Evolutionary conservation across 2,329 filamentous ascomycete species (phyloP), one percentile per base, ranked within the genome.

Genomic region (Alternaria arbusti): DNA sequence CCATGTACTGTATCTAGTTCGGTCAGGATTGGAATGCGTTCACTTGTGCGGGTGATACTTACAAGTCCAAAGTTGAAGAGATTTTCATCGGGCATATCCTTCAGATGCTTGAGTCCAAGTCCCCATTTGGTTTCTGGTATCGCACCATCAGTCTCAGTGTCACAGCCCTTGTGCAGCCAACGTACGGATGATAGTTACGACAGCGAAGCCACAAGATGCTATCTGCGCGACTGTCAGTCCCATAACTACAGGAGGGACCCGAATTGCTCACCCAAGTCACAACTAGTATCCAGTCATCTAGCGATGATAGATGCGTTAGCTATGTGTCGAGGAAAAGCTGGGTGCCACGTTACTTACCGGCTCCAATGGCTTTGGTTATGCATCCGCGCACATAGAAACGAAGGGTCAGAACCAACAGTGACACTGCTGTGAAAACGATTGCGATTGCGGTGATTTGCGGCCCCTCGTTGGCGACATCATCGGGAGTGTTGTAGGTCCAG

Each of bases 1-100:
- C 67, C 11, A 69, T 67, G 32, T 67, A 69, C 61, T 69, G 67
- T 6, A 69, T 30, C 66, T 69, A 36, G 8, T 43, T 6, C n/a
- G 3, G 17, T 68, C 22, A 68, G 61, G 25, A 22, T 7, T 11
- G 5, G 3, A n/a, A 15, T 11, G 40, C 11, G 6, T 40, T 17
- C n/a, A 47, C 5, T 17, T 28, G 20, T 12, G 20, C 7, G 25
- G 3, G 23, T 8, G 5, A 13, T 6, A 40, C 57, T 52, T 61
- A 62, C 64, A 44, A 69, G 36, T 25, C 67, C 67, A 20, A 67
- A 69, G 20, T 65, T 67, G 55, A 58, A 65, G n/a, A 69, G 43
- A 3, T 69, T 67, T 6, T 65, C 26, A 2, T 20, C 4, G 7
- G 67, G 65, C 67, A 67, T 69, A 12, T 69, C 67, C 2, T 58